phyloP scores from a whole-genome alignment of 176 grass and related monocot genomes.

The Zea luxurians region DNA sequence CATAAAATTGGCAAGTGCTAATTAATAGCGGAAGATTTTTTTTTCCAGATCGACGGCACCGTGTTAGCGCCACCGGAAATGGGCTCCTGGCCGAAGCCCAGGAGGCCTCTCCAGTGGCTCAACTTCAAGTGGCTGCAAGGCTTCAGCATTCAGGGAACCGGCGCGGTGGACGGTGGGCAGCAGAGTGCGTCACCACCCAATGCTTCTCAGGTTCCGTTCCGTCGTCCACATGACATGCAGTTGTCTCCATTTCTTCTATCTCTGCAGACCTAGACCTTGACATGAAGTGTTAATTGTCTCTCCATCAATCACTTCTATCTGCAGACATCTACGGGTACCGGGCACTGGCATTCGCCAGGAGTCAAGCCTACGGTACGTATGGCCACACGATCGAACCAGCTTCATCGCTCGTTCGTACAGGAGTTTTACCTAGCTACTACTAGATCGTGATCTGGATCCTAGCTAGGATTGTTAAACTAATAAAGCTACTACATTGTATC shows the following conservation, averaged over 20 bases:
- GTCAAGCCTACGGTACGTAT: slow-evolving; percentile 41
- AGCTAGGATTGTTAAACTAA: not conserved
- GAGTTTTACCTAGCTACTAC: too few species aligned
- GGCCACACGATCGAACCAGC: too few species aligned
- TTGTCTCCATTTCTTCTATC: too few species aligned
- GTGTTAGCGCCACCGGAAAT: slow-evolving; percentile 50
- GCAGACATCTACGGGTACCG: not conserved
- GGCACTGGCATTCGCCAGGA: slow-evolving; percentile 24
- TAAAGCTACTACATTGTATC: too few species aligned
- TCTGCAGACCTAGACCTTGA: too few species aligned
- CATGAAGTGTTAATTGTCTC: not conserved
- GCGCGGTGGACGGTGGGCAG: slow-evolving; percentile 52
- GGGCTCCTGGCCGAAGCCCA: slow-evolving; percentile 42
- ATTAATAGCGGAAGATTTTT: not conserved
- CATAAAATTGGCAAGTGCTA: not conserved
- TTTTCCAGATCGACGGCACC: slow-evolving; percentile 63
- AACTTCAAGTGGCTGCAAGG: slow-evolving; percentile 71
- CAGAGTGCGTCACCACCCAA: slow-evolving; percentile 12
- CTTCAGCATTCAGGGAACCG: slow-evolving; percentile 63
- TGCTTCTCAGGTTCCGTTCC: slow-evolving; percentile 23
- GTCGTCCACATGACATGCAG: not conserved
- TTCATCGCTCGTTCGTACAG: too few species aligned
- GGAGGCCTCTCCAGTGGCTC: slow-evolving; percentile 64
- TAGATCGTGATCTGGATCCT: not conserved
- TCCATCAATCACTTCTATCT: not conserved